These are phyloP conservation scores for Wickerhamia fluorescens DNA, from an alignment of 805 yeast genomes.

Conservation along the genomic window DNA sequence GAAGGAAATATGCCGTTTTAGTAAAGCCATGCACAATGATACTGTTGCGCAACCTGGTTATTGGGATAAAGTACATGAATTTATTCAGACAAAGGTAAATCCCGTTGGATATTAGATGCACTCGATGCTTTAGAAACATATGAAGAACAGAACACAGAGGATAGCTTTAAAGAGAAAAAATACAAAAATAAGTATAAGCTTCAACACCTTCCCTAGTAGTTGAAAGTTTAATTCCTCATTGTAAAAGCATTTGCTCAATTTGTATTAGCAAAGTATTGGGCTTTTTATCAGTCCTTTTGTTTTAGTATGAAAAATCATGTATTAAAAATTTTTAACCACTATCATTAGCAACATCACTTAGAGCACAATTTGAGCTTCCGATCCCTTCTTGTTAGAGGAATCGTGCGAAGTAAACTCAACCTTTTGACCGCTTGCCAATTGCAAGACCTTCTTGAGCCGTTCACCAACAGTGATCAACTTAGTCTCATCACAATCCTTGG, in stretches of 20 bases:
- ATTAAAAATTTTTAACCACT: too few relatives aligned
- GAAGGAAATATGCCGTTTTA: slow-evolving; percentile 51
- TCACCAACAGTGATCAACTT: slow-evolving; percentile 72
- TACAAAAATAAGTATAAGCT: neutral
- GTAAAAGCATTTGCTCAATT: too few relatives aligned
- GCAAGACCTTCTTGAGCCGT: slow-evolving; percentile 79
- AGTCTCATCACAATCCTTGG: slow-evolving; percentile 63
- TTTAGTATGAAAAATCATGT: too few relatives aligned
- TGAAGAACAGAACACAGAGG: neutral
- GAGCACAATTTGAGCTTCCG: slow-evolving; percentile 28
- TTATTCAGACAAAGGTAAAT: slow-evolving; percentile 38
- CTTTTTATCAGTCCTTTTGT: too few relatives aligned
- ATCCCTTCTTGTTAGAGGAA: slow-evolving; percentile 37
- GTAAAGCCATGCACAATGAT: slow-evolving; percentile 72
- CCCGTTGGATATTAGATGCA: slow-evolving; percentile 36
- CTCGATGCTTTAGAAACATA: too few relatives aligned
- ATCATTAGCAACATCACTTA: too few relatives aligned
- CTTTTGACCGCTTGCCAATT: slow-evolving; percentile 63
- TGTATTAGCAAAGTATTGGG: too few relatives aligned
- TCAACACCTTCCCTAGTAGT: too few relatives aligned
- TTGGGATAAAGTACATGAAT: slow-evolving; percentile 63
- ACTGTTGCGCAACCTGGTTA: slow-evolving; percentile 69
- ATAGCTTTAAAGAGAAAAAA: neutral
- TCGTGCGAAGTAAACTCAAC: slow-evolving; percentile 76
- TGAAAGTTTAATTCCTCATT: too few relatives aligned